Percentiles rank a stretch among this genome's conserved stretches.
Conservation (phyloP, 192 early-diverging fungal genomes). For the Backusella psychrophila region DNA sequence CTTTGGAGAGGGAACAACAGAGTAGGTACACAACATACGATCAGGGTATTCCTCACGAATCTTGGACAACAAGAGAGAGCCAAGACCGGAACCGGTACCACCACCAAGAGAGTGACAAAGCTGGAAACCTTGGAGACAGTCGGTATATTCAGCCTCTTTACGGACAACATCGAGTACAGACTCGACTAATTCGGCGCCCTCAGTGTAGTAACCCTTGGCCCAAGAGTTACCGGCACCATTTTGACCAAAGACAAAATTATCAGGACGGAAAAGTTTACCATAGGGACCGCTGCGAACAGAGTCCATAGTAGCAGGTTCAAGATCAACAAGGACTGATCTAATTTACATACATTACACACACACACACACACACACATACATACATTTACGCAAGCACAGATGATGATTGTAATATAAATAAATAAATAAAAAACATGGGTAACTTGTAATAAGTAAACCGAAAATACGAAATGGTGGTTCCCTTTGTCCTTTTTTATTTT, state of each 20-base stretch:
- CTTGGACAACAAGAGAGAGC: conserved; percentile 71
- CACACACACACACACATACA: background rate
- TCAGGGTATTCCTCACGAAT: conserved; percentile 76
- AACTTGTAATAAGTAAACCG: background rate
- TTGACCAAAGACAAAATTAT: conserved; percentile 63
- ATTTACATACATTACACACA: background rate
- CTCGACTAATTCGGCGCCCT: conserved; percentile 75
- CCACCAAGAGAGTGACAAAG: conserved; percentile 72
- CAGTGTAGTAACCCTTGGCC: conserved; percentile 86
- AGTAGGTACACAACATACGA: conserved; percentile 74
- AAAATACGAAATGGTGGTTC: too few relatives aligned
- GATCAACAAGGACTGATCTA: conserved; percentile 66
- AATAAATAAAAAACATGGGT: background rate
- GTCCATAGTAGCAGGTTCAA: conserved; percentile 80
- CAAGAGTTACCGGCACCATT: conserved; percentile 93
- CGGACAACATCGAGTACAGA: conserved; percentile 61
- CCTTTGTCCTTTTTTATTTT: background rate
- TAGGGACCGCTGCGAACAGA: conserved; percentile 50
- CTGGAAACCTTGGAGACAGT: conserved; percentile 74
- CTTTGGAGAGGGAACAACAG: conserved; percentile 66
- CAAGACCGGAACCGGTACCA: conserved; percentile 71
- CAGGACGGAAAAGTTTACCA: conserved; percentile 67
- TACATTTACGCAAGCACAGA: background rate
- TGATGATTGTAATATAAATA: background rate
- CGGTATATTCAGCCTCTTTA: conserved; percentile 65